Base-by-base conservation (phyloP, 495 filamentous ascomycete species). In the Aspergillus mulundensis region DNA sequence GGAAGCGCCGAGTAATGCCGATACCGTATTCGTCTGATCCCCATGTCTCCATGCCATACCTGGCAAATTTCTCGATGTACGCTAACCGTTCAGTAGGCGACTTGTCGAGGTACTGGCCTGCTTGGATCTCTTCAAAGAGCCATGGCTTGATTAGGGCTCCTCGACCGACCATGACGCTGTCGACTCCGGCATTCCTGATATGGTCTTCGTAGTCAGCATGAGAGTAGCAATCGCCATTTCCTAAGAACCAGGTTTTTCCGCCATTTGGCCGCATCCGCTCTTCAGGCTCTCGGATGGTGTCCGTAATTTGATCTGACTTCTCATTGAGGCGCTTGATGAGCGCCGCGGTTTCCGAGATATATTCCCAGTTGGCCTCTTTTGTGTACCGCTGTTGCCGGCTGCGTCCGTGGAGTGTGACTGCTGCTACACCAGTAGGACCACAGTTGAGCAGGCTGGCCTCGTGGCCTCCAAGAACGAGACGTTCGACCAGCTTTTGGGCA, bases 111-210 rank as follows among this genome's bases (percentile, higher is more conserved):
- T 97, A 96, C 70, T 97, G 95, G 1, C 89, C 87, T 32, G 82
- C 79, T 57, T 87, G 84, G 56, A 98, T 97, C 69, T 98, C 94
- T 66, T 97, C 94, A 66, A 97, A 98, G 48, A 98, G 71, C 94
- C 94, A 98, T 1, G 95, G 91, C 73, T 97, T 98, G 70, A 97
- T 87, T 56, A 97, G 75, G 6, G 93, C 92, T 42, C 93, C 93
- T 51, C 93, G 85, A 14, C 83, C 93, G 50, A 96, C 80, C 93
- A 97, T 97, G 58, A 95, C 88, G 10, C 81, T 82, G 72, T 96
- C 91, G 16, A 96, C 91, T 20, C 81, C 80, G 23, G 88, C 82
- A 50, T 89, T 80, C 25, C 84, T 78, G 44, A 97, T 76, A 64
- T 94, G 89, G 39, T 84, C 68, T 53, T 84, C 83, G 67, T 97